Conservation (phyloP, 2,329 filamentous ascomycete genomes). For the Penicillium sp. region DNA sequence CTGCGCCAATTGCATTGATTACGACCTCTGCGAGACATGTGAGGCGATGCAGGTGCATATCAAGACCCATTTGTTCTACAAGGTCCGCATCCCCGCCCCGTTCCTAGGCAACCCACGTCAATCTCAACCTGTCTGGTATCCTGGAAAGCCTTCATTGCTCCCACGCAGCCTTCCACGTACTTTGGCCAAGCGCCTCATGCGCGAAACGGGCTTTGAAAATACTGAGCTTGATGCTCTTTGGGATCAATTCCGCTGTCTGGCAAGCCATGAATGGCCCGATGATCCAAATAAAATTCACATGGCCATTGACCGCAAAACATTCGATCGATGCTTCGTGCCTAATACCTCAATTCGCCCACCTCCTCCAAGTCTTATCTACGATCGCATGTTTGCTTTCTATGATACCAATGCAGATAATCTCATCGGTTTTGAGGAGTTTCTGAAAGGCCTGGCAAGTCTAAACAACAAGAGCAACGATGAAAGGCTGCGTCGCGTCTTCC, state of each 20-base stretch:
- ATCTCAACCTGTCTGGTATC: slow-evolving; percentile 82
- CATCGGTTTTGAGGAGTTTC: slow-evolving; percentile 90
- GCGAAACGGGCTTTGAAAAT: slow-evolving; percentile 77
- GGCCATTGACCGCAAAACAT: slow-evolving; percentile 90
- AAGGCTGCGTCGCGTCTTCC: slow-evolving; percentile 74
- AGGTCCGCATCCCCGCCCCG: slow-evolving; percentile 86
- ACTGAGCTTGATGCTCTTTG: slow-evolving; percentile 90
- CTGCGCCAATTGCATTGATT: slow-evolving; percentile 94
- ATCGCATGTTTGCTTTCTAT: slow-evolving; percentile 96
- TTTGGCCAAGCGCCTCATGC: slow-evolving; percentile 69
- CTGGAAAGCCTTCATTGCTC: slow-evolving; percentile 77
- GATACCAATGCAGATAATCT: slow-evolving; percentile 86
- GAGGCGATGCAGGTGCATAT: slow-evolving; percentile 73
- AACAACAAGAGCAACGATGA: slow-evolving; percentile 63
- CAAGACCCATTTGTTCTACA: slow-evolving; percentile 96
- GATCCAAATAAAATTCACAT: slow-evolving; percentile 77
- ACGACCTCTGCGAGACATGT: slow-evolving; percentile 92
- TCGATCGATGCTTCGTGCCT: slow-evolving; percentile 86
- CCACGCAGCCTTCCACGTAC: slow-evolving; percentile 67
- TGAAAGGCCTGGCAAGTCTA: slow-evolving; percentile 74
- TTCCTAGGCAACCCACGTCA: slow-evolving; percentile 77
- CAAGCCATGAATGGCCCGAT: slow-evolving; percentile 78
- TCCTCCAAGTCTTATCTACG: slow-evolving; percentile 86
- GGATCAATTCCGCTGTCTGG: slow-evolving; percentile 96
- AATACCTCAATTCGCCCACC: slow-evolving; percentile 78